A percentile compares a stretch with the other conserved stretches of the same genome.
Evolutionary conservation across 1,139 yeast species (phyloP).

Genomic region (Yamadazyma diospyri): DNA sequence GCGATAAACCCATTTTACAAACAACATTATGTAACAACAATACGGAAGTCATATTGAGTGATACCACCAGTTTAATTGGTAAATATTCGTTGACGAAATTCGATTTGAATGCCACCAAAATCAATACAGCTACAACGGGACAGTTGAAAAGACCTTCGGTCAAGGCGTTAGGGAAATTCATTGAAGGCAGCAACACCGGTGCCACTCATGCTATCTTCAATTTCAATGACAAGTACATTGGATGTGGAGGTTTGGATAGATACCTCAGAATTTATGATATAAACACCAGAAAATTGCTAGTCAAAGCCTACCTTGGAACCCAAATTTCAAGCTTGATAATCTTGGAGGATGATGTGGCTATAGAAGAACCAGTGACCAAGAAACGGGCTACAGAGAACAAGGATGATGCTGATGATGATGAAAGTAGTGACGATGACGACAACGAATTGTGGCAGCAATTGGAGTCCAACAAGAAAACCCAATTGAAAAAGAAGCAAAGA

Average conservation of each 20-base stretch:
- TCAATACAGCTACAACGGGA: slow-evolving; percentile 45
- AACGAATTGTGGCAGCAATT: slow-evolving; percentile 38
- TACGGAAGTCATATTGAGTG: slow-evolving; percentile 50
- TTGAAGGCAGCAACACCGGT: slow-evolving; percentile 46
- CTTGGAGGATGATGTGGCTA: slow-evolving; percentile 44
- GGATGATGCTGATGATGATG: slow-evolving; percentile 17
- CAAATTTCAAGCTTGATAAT: slow-evolving; percentile 60
- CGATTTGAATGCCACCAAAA: slow-evolving; percentile 35
- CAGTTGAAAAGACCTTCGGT: slow-evolving; percentile 35
- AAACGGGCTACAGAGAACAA: slow-evolving; percentile 19
- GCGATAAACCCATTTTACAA: slow-evolving; percentile 47
- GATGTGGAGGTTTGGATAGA: slow-evolving; percentile 82
- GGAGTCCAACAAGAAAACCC: slow-evolving; percentile 20
- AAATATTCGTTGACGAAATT: slow-evolving; percentile 43
- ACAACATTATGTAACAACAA: slow-evolving; percentile 30
- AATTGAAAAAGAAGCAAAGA: slow-evolving; percentile 14
- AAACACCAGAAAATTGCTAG: slow-evolving; percentile 53
- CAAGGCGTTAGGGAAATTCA: slow-evolving; percentile 39
- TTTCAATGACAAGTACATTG: slow-evolving; percentile 25
- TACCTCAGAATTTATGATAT: slow-evolving; percentile 75
- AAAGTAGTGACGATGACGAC: slow-evolving; percentile 22
- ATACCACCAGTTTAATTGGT: slow-evolving; percentile 53
- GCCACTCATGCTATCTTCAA: slow-evolving; percentile 34
- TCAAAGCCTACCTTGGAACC: slow-evolving; percentile 73
- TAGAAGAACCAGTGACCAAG: slow-evolving; percentile 18